These are phyloP conservation scores for Gossypium lobatum DNA, from an alignment of 441 rosid genomes.

Conservation along the genomic window DNA sequence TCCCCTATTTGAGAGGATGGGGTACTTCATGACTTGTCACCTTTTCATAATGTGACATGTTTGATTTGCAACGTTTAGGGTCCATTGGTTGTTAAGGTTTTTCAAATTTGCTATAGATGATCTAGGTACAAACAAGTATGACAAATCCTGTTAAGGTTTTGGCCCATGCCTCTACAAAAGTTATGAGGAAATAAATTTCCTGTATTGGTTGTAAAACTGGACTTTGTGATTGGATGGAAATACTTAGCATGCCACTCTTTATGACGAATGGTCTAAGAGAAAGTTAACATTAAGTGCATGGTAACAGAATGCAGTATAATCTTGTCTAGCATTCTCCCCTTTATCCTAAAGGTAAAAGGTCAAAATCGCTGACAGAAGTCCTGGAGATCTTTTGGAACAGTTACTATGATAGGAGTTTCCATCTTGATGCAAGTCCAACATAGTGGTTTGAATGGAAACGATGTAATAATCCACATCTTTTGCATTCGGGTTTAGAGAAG, in stretches of 20 bases:
- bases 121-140: not conserved
- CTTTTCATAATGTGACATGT: not conserved
- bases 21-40: not conserved
- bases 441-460: not conserved
- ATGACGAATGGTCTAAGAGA: not conserved
- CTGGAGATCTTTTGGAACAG: not conserved
- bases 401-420: not conserved
- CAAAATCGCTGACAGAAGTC: not conserved
- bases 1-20: not conserved
- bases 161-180: not conserved
- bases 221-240: not conserved
- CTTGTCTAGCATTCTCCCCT: not conserved
- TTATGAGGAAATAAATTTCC: not conserved
- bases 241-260: not conserved
- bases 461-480: not conserved
- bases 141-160: not conserved
- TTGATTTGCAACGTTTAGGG: not conserved
- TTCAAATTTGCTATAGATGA: not conserved
- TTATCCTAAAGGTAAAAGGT: slow-evolving; percentile 5
- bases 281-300: not conserved
- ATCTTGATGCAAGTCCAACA: not conserved
- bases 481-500: not conserved
- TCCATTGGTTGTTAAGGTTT: not conserved
- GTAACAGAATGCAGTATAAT: not conserved
- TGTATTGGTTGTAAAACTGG: not conserved